Percentiles rank a stretch among this genome's conserved stretches.
Evolutionary conservation across 2,329 filamentous ascomycete species (phyloP).

Genomic region (Sclerotinia borealis): DNA sequence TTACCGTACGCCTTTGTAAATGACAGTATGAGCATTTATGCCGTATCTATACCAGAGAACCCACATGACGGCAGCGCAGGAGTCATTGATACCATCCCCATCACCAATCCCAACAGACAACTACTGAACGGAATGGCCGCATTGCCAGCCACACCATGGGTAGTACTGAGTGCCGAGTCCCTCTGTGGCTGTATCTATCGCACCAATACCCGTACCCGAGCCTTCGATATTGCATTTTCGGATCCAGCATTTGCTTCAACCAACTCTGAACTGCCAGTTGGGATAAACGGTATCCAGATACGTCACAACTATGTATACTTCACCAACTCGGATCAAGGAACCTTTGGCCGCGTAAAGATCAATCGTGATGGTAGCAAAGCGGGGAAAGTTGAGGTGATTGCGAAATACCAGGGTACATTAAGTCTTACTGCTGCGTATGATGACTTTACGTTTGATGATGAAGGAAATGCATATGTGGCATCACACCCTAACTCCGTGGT

Average conservation of each 20-base stretch:
- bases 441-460: constrained; percentile 15
- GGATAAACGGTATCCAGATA: constrained; percentile 27
- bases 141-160: not conserved
- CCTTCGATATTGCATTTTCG: not conserved
- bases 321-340: constrained; percentile 21
- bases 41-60: not conserved
- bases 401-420: not conserved
- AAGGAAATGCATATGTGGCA: constrained; percentile 16
- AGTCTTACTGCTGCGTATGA: constrained; percentile 8
- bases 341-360: constrained; percentile 17
- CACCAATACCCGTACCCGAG: not conserved
- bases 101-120: not conserved
- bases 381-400: constrained; percentile 12
- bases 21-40: not conserved
- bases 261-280: constrained; percentile 12
- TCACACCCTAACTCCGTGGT: constrained; percentile 16
- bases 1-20: not conserved
- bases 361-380: constrained; percentile 6
- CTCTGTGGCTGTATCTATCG: not conserved
- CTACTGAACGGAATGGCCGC: not conserved
- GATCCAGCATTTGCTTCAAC: not conserved
- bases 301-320: constrained; percentile 23
- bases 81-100: not conserved
- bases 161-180: not conserved
- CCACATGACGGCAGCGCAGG: not conserved